phyloP scores from a whole-genome alignment of 2,329 filamentous ascomycete genomes.

The Grosmannia serpens region DNA sequence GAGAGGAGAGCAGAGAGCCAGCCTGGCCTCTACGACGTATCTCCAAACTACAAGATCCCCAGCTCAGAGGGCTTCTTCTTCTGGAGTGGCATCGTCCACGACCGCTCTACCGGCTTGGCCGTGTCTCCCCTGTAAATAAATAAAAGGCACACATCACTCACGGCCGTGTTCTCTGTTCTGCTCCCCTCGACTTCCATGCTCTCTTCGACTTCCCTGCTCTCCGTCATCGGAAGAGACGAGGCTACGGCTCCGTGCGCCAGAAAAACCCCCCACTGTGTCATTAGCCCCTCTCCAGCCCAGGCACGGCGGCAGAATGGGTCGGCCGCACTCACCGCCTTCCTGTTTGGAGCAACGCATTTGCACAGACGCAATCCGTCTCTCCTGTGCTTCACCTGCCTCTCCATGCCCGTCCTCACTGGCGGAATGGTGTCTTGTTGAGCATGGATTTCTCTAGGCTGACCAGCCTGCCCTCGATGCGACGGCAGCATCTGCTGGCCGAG shows the following conservation, averaged over 20 bases:
- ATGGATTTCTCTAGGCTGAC: constrained; percentile 25
- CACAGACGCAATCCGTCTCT: neutral
- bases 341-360: neutral
- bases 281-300: neutral
- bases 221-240: neutral
- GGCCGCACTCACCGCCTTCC: constrained; percentile 1
- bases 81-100: too few species aligned
- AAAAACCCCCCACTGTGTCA: neutral
- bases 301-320: neutral
- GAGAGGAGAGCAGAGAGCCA: constrained; percentile 3
- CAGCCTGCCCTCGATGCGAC: constrained; percentile 46
- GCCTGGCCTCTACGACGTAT: too few species aligned
- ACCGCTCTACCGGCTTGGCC: too few species aligned
- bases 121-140: too few species aligned
- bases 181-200: neutral
- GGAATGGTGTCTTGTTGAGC: neutral
- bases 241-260: neutral
- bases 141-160: too few species aligned
- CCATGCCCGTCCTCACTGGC: neutral
- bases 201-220: neutral
- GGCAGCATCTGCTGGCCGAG: constrained; percentile 68
- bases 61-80: too few species aligned
- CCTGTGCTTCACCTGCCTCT: neutral
- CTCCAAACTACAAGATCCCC: too few species aligned
- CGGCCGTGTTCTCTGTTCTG: too few species aligned